Evolutionary conservation across 2,329 filamentous ascomycete genomes (phyloP), one percentile per base, ranked within the genome.

Genomic region (Penicillium oxalicum): DNA sequence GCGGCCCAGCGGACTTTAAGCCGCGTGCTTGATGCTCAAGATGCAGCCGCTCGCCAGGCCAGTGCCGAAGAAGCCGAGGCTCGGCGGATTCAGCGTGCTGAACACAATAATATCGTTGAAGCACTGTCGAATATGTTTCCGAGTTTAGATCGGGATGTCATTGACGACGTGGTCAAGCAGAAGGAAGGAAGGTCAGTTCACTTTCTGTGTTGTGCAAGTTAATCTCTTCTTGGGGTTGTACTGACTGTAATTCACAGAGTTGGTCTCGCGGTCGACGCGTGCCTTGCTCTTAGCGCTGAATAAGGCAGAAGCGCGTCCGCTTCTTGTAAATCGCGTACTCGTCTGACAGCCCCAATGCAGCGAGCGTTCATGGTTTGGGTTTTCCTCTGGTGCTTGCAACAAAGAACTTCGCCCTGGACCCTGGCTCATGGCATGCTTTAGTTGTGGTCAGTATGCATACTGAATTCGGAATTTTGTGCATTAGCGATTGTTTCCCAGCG

Each of bases 41-140:
- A 95, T 66, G 87, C 89, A 26, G 91, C 91, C 0, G 91, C 90
- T 2, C 78, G 89, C 44, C 91, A 97, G 70, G 91, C 91, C 1
- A 94, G 87, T 58, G 90, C 88, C 0, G 91, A 97, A 68, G 82
- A 81, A 5, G 91, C 91, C 8, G 88, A 98, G 67, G 91, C 91
- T 6, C 82, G 90, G 56, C 78, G 87, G 12, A 82, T 97, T 51
- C 84, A 93, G 58, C 78, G 83, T 33, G 84, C 86, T 47, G 93
- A 98, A 74, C 91, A 97, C 69, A 77, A 82, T 46, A 91, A 90
- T 60, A 84, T 98, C 6, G 91, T 97, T 2, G 93, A 97, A 72
- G 97, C 93, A 33, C 73, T 98, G 49, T 84, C 88, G 41, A 87
- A 89, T 60, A 98, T 98, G 93, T 98, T 98, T 67, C 93, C 93